Evolutionary conservation across 805 yeast genomes (phyloP), one percentile per base, ranked within the genome.

Genomic region (Candida rishiriensis): DNA sequence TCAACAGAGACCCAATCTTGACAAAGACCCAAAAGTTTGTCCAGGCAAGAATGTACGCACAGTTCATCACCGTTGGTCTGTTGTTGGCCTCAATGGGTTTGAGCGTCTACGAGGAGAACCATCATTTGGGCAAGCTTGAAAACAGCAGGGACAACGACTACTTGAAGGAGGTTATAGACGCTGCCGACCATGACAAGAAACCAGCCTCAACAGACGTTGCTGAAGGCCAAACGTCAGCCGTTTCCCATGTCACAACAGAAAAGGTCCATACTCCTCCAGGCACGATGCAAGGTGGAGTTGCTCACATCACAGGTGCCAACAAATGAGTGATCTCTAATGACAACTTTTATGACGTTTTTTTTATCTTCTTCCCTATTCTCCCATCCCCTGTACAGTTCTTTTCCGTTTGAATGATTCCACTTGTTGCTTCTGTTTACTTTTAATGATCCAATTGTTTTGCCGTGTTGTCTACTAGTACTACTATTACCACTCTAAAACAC

Each of bases 31-130:
- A 88, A 68, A 88, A 85, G 63, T 78, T 85, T 39, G 93, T 85
- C 30, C 90, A 84, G 61, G 95, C 95, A 29, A 81, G 95, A 76
- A 87, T 87, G 85, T 87, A 87, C 60, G 95, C 95, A 10, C 95
- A 88, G 65, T 86, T 84, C 51, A 66, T 85, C 43, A 85, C 95
- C 1, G 89, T 88, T 42, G 75, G 76, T 10, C 67, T 87, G 49
- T 67, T 87, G 51, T 64, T 87, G 43, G 88, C 81, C 17, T 79
- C 93, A 0, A 75, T 88, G 57, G 80, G 81, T 41, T 66, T 83
- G 52, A 72, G 82, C 37, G 74, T 81, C 65, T 82, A 79, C 51
- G 88, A 84, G 54, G 80, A 76, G 51, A 75, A 79, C 52, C 63
- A 76, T 51, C 76, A 64, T 29, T 62, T 68, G 13, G 60, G 56